These are phyloP conservation scores for Mucor racemosus DNA, from an alignment of 371 early-diverging fungal genomes.

Conservation along the genomic window DNA sequence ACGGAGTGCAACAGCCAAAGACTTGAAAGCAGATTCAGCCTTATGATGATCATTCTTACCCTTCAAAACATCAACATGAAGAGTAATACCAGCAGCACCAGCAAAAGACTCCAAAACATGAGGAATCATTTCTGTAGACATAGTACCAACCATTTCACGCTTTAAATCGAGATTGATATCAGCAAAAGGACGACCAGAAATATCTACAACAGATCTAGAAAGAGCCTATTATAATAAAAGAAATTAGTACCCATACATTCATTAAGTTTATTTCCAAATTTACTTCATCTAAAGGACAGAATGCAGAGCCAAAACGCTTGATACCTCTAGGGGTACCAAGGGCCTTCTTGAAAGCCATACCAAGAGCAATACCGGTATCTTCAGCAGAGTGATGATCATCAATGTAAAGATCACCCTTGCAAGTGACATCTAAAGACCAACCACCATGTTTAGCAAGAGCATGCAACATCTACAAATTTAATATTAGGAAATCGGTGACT, in stretches of 20 bases:
- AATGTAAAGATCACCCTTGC: constrained; percentile 92
- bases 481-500: neutral
- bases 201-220: constrained; percentile 94
- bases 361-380: constrained; percentile 93
- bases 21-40: constrained; percentile 96
- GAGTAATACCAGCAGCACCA: constrained; percentile 87
- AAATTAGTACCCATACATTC: neutral
- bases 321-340: constrained; percentile 91
- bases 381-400: constrained; percentile 98
- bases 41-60: constrained; percentile 94
- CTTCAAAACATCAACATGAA: constrained; percentile 94
- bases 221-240: constrained; percentile 63
- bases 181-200: constrained; percentile 93
- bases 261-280: neutral
- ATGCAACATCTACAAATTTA: constrained; percentile 83
- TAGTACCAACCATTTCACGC: constrained; percentile 86
- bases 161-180: constrained; percentile 83
- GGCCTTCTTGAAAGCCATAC: constrained; percentile 91
- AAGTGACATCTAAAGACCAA: constrained; percentile 82
- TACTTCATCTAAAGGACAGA: constrained; percentile 94
- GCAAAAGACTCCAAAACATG: constrained; percentile 94
- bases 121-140: constrained; percentile 97
- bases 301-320: constrained; percentile 92
- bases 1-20: constrained; percentile 91
- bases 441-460: constrained; percentile 94